Base-by-base conservation (phyloP, 2,329 filamentous ascomycete species). In the Penicillium sp. region DNA sequence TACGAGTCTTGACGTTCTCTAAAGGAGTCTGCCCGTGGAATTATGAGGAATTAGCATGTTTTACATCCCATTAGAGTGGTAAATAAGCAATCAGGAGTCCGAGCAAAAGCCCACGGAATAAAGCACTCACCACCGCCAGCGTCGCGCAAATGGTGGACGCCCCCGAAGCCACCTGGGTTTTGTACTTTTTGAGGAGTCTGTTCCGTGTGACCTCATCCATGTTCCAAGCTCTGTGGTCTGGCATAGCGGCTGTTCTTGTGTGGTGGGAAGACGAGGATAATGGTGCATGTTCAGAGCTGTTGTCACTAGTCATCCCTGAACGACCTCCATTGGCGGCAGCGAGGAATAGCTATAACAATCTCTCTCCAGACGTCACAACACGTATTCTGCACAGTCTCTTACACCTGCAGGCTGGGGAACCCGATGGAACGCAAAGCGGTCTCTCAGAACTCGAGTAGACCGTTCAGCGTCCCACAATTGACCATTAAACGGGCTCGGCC, bases 391-490 rank as follows among this genome's bases (percentile, higher is more conserved):
- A 37, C 23, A 39, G 44, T 54, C 42, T 50, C 46, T 44, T 52
- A 27, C 46, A 40, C 46, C 53, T 55, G 60, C 66, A 72, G 73
- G 73, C 72, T 74, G 73, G 71, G 72, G 75, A 75, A 75, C 72
- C 75, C 73, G 72, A 78, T 78, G 76, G 76, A 79, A 79, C 75
- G 77, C 77, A 77, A 77, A 77, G 71, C 74, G 74, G 75, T 72
- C 76, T 77, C 77, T 78, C 77, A 75, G 57, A 63, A 57, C 50
- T 65, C 64, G 76, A 79, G 77, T 65, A 74, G 75, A 78, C 75
- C 75, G 73, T 77, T 77, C 65, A 61, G 75, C 76, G 75, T 77
- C 75, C 77, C 76, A 78, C 75, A 76, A 72, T 69, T 70, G 67
- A 72, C 73, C 74, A 76, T 78, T 62, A 68, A 68, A 59, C 38